These are phyloP conservation scores for Xenoacremonium recifei DNA, from an alignment of 2,329 filamentous ascomycete species.

Conservation along the genomic window DNA sequence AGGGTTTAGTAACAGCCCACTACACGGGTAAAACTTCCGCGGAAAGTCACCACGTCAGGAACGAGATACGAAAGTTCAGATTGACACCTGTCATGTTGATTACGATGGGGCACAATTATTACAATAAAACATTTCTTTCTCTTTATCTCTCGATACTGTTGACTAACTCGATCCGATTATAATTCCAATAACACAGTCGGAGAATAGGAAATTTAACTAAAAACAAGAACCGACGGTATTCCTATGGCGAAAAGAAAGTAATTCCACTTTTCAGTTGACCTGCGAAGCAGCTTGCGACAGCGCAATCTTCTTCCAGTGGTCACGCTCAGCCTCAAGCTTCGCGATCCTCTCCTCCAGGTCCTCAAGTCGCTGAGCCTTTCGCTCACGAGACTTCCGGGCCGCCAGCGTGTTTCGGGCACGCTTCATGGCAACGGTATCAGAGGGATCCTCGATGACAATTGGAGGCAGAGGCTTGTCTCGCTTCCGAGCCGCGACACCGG, in stretches of 20 bases:
- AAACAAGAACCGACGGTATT: slow-evolving; percentile 21
- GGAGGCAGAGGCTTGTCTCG: slow-evolving; percentile 79
- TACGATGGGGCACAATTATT: too few species aligned
- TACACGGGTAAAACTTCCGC: too few species aligned
- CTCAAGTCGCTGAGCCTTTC: slow-evolving; percentile 76
- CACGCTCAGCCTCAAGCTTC: slow-evolving; percentile 64
- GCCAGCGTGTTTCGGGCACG: slow-evolving; percentile 91
- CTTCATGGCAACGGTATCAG: slow-evolving; percentile 80
- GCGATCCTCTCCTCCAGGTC: slow-evolving; percentile 72
- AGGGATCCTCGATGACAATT: slow-evolving; percentile 72
- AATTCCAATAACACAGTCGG: neutral
- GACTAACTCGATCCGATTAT: neutral
- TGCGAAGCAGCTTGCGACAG: slow-evolving; percentile 38
- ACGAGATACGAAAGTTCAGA: too few species aligned
- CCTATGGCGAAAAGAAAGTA: slow-evolving; percentile 24
- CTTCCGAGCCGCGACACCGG: slow-evolving; percentile 71
- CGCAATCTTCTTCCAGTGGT: slow-evolving; percentile 63
- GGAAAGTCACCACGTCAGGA: too few species aligned
- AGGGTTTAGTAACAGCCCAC: too few species aligned
- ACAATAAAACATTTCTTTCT: too few species aligned
- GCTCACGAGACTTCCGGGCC: slow-evolving; percentile 86
- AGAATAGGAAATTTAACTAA: neutral
- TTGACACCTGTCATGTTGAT: too few species aligned
- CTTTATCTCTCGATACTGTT: too few species aligned
- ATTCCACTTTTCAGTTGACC: slow-evolving; percentile 31